Evolutionary conservation across 2,329 filamentous ascomycete genomes (phyloP).

Genomic region (Hypoxylon sp.): DNA sequence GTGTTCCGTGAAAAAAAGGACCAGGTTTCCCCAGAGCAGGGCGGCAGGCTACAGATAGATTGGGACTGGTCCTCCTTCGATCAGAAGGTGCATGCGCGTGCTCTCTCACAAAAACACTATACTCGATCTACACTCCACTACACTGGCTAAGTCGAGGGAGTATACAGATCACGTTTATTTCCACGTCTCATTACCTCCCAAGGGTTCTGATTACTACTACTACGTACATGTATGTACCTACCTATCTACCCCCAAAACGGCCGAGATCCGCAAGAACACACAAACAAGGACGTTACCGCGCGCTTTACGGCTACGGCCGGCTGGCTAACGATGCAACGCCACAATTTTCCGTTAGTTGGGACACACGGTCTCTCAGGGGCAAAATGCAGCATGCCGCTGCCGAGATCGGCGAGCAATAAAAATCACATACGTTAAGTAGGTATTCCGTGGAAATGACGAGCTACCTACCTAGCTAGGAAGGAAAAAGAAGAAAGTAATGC

Average conservation of each 20-base stretch:
- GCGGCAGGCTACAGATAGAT: neutral
- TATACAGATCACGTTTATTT: neutral
- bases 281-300: neutral
- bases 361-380: constrained; percentile 2
- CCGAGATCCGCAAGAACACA: neutral
- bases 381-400: constrained; percentile 35
- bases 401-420: constrained; percentile 32
- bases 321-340: constrained; percentile 3
- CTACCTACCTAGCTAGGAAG: constrained; percentile 1
- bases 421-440: constrained; percentile 4
- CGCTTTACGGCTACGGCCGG: constrained; percentile 2
- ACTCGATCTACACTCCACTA: neutral
- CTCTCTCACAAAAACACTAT: too few species aligned
- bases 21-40: neutral
- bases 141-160: too few species aligned
- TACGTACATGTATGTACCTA: too few species aligned
- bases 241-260: neutral
- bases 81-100: neutral
- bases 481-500: neutral
- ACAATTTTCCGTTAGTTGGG: neutral
- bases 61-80: neutral
- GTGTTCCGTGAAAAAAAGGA: neutral
- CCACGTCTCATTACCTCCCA: neutral
- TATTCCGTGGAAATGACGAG: neutral
- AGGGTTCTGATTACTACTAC: constrained; percentile 1